Base-by-base conservation (phyloP, 805 yeast genomes). In the Metschnikowia henanensis region DNA sequence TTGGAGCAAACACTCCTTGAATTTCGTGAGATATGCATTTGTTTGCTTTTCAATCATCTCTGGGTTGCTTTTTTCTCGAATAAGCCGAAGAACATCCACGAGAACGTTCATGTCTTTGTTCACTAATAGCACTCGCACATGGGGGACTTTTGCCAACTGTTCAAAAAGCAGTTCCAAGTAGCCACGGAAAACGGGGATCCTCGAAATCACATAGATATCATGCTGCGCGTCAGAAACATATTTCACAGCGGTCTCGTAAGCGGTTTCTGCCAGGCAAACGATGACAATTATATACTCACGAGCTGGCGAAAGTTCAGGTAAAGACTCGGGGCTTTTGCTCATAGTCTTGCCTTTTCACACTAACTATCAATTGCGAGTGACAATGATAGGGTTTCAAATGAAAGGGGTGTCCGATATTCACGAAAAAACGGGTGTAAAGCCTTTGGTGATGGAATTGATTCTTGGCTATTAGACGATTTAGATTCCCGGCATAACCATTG, bases 151-250 rank as follows among this genome's bases (percentile, higher is more conserved):
- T 22, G 29, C 20, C 43, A 34, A 31, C 21, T 17, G 35, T 10
- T 15, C 39, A 2, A 48, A n/a, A 8, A 52, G 44, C 7, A 21
- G 30, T 10, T 19, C 31, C 17, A 52, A 28, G 30, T 51, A 51
- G 5, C 18, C 26, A 32, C 17, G 37, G 28, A 52, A 45, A 5
- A 37, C 19, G 8, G 45, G 40, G 2, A 44, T 33, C 1, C 44
- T 37, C 13, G 43, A 43, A 13, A 51, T 19, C 23, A 49, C 30
- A 31, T 52, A 51, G 6, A 51, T 34, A n/a, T 52, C 55, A 10
- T 48, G 47, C 13, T 29, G 17, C 3, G 43, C 32, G 5, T 46
- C 45, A 8, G 47, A 32, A 10, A 30, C 26, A 26, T 23, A 51
- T 26, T 43, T 43, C 3, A 52, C 21, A 5, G 50, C 19, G 5